These are phyloP conservation scores for Cardamine chenopodiifolia DNA, from an alignment of 345 rosid genomes.

Conservation along the genomic window DNA sequence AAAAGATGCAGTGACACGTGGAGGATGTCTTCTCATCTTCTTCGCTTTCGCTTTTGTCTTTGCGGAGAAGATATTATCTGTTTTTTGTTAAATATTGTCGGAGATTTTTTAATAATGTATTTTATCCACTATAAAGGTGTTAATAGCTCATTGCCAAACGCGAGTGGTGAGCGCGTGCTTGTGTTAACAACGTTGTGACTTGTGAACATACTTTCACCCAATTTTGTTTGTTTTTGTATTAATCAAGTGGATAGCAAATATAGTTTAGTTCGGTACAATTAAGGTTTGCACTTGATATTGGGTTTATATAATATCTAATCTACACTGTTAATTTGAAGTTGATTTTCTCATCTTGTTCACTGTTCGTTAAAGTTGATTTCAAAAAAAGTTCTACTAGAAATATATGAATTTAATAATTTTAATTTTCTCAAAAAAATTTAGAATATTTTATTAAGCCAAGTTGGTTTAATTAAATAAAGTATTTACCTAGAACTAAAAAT, in stretches of 20 bases:
- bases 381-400: too few relatives aligned
- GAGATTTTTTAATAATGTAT: conserved; percentile 2
- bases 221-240: neutral
- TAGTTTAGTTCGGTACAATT: neutral
- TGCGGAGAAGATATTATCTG: conserved; percentile 44
- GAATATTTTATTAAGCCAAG: too few relatives aligned
- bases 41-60: conserved; percentile 41
- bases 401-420: too few relatives aligned
- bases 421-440: too few relatives aligned
- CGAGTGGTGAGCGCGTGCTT: conserved; percentile 36
- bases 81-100: conserved; percentile 42
- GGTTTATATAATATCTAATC: too few relatives aligned
- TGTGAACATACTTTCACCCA: conserved; percentile 1
- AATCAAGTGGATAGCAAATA: neutral
- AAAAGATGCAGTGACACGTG: conserved; percentile 43
- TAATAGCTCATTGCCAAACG: conserved; percentile 12
- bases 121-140: neutral
- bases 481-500: too few relatives aligned
- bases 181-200: conserved; percentile 23
- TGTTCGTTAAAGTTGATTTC: too few relatives aligned
- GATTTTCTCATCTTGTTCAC: too few relatives aligned
- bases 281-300: too few relatives aligned
- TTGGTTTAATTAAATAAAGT: too few relatives aligned
- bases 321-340: too few relatives aligned
- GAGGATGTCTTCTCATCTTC: conserved; percentile 25